Evolutionary conservation across 306 rosid genomes (phyloP).

Genomic region (Psophocarpus tetragonolobus): DNA sequence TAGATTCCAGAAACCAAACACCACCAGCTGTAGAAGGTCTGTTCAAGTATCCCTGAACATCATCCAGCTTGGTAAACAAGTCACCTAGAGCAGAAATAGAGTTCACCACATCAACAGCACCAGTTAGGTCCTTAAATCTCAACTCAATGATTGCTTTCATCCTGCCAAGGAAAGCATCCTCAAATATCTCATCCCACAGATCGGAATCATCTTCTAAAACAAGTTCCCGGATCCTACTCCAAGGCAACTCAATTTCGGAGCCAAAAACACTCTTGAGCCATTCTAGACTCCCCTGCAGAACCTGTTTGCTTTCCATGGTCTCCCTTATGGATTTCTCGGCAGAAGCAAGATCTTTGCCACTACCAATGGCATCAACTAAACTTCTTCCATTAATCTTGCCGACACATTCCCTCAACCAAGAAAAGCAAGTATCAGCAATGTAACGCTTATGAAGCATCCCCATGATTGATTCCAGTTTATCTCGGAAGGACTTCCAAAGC

Average conservation of each 20-base stretch:
- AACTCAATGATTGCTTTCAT: slow-evolving; percentile 71
- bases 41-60: slow-evolving; percentile 58
- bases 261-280: slow-evolving; percentile 97
- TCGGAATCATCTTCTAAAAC: slow-evolving; percentile 88
- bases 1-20: slow-evolving; percentile 85
- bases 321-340: slow-evolving; percentile 93
- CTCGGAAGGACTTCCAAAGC: slow-evolving; percentile 91
- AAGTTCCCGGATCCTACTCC: slow-evolving; percentile 94
- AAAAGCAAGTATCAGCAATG: slow-evolving; percentile 68
- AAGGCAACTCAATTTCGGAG: slow-evolving; percentile 90
- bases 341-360: slow-evolving; percentile 75
- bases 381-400: slow-evolving; percentile 70
- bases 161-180: slow-evolving; percentile 73
- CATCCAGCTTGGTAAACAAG: slow-evolving; percentile 40
- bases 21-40: slow-evolving; percentile 71
- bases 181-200: slow-evolving; percentile 95
- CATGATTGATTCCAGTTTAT: slow-evolving; percentile 70
- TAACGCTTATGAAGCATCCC: slow-evolving; percentile 67
- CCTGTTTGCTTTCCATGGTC: slow-evolving; percentile 90
- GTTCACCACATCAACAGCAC: slow-evolving; percentile 54
- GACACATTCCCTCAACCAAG: slow-evolving; percentile 83
- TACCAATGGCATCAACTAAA: slow-evolving; percentile 68
- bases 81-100: slow-evolving; percentile 45
- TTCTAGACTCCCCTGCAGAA: slow-evolving; percentile 83
- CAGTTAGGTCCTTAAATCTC: slow-evolving; percentile 59